Base-by-base conservation (phyloP, 805 yeast genomes). In the Monosporozyma servazzii region DNA sequence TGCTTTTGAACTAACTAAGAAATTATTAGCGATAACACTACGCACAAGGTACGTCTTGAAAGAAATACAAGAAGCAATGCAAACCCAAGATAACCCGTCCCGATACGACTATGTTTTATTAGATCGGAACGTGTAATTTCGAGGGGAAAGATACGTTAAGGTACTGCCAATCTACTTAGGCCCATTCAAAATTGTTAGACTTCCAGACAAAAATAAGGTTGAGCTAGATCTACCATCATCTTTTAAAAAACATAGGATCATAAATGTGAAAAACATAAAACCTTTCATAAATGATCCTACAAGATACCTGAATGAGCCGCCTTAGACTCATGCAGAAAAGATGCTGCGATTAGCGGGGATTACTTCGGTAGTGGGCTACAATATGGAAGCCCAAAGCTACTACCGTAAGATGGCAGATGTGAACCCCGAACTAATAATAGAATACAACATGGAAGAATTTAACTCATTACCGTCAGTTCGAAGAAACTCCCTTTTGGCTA, bases 211-310 rank as follows among this genome's bases (percentile, higher is more conserved):
- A 2, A 54, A 54, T 29, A 49, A 51, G 8, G 47, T 31, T 27
- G 55, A 53, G 27, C 21, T 53, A 23, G 57, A 55, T 30, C 40
- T 53, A 48, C 51, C 51, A 2, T n/a, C 51, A 4, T 10, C 31
- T 1, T 13, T 3, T 3, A 52, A 48, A 31, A 45, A 41, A 27
- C 56, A 51, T 29, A 31, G 56, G 31, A 47, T 46, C 3, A 31
- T 51, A 9, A 55, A 53, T 42, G 31, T 50, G 5, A 33, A 48
- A 39, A 36, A 20, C 41, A 20, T 50, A 17, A 48, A 49, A 45
- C 29, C 20, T 21, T 41, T 27, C 15, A 33, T 41, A 9, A 9
- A 17, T 8, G 29, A 25, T 17, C 13, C 41, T 3, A 27, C 30
- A 6, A 21, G n/a, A 25, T 42, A 48, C n/a, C 40, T 27, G 9